phyloP scores from a whole-genome alignment of 2,329 filamentous ascomycete species.

The Alternaria incomplexa region DNA sequence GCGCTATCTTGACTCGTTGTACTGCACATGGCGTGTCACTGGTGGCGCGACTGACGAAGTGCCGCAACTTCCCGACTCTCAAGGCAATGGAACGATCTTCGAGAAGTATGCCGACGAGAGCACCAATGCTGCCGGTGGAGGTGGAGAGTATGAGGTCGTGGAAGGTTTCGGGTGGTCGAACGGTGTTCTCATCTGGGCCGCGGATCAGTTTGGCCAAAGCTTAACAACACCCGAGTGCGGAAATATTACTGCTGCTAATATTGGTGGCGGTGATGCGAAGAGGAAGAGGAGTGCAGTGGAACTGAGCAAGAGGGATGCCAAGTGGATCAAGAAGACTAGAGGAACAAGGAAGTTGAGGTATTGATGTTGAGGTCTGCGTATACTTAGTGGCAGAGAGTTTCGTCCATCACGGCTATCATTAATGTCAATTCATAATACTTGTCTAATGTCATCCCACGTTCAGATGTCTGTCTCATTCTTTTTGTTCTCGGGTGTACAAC shows the following conservation, averaged over 20 bases:
- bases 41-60: slow-evolving; percentile 62
- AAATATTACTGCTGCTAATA: slow-evolving; percentile 38
- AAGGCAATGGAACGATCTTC: slow-evolving; percentile 69
- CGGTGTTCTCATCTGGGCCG: slow-evolving; percentile 70
- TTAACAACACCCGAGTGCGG: slow-evolving; percentile 60
- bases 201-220: slow-evolving; percentile 65
- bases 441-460: not conserved
- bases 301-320: slow-evolving; percentile 36
- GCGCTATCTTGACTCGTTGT: slow-evolving; percentile 70
- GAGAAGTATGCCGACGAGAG: slow-evolving; percentile 70
- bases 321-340: slow-evolving; percentile 39
- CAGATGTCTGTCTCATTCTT: not conserved
- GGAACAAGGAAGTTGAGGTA: slow-evolving; percentile 6
- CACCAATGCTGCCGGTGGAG: slow-evolving; percentile 66
- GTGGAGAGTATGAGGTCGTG: slow-evolving; percentile 72
- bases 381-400: not conserved
- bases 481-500: not conserved
- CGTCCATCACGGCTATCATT: not conserved
- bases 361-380: not conserved
- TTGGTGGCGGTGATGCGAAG: slow-evolving; percentile 15
- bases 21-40: slow-evolving; percentile 73
- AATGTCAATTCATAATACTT: not conserved
- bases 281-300: slow-evolving; percentile 42
- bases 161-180: slow-evolving; percentile 76
- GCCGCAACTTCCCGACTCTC: slow-evolving; percentile 37